A percentile compares a stretch with the other conserved stretches of the same genome.
Evolutionary conservation across 2,329 filamentous ascomycete species (phyloP).

Genomic region (Rhytidhysteron rufulum): DNA sequence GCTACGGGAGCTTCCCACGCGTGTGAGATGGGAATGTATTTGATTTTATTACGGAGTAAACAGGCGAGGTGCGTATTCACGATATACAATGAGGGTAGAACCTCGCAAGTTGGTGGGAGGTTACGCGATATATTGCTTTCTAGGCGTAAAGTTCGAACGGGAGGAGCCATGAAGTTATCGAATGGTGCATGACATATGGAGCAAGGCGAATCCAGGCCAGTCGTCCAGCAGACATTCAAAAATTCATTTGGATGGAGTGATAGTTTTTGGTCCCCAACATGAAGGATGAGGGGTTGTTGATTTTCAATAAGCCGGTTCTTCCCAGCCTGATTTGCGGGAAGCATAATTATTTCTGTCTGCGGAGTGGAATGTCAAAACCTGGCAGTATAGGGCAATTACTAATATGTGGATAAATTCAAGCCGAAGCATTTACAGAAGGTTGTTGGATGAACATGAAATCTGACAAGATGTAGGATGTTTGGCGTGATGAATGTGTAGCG

Average conservation of each 20-base stretch:
- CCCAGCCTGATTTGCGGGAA: too few relatives aligned
- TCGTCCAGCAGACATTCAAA: slow-evolving; percentile 6
- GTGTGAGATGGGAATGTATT: slow-evolving; percentile 8
- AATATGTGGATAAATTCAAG: too few relatives aligned
- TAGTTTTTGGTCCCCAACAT: slow-evolving; percentile 3
- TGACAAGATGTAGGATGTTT: too few relatives aligned
- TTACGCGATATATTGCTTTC: background rate
- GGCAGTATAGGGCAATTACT: too few relatives aligned
- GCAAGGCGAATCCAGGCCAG: slow-evolving; percentile 9
- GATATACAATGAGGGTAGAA: slow-evolving; percentile 3
- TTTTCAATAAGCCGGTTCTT: too few relatives aligned
- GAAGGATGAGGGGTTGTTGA: too few relatives aligned
- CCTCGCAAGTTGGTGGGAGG: background rate
- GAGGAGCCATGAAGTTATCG: slow-evolving; percentile 5
- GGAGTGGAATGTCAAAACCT: too few relatives aligned
- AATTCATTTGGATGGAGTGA: slow-evolving; percentile 2
- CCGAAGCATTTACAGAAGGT: too few relatives aligned
- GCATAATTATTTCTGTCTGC: too few relatives aligned
- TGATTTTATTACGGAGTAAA: slow-evolving; percentile 4
- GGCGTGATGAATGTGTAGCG: too few relatives aligned
- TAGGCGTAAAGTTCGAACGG: slow-evolving; percentile 4
- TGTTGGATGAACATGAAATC: too few relatives aligned
- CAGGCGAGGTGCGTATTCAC: slow-evolving; percentile 7
- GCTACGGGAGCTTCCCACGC: slow-evolving; percentile 8
- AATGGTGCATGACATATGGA: slow-evolving; percentile 5